A percentile compares a stretch with the other conserved stretches of the same genome.
Evolutionary conservation across 495 filamentous ascomycete species (phyloP).

Genomic region (Xylaria intraflava): DNA sequence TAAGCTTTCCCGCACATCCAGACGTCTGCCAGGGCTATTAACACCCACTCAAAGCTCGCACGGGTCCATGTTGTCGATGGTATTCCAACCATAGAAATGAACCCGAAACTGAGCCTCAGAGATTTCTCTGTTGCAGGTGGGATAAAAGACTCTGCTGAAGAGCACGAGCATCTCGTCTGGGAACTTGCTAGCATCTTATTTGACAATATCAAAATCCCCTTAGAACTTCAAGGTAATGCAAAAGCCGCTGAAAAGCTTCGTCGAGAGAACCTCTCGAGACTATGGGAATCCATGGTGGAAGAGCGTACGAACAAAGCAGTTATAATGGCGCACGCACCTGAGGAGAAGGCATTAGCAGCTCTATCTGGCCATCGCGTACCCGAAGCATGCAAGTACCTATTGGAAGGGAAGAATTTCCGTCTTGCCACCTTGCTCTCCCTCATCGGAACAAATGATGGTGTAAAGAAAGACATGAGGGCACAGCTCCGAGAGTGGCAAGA

Average conservation of each 20-base stretch:
- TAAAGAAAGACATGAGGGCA: slow-evolving; percentile 59
- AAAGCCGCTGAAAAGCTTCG: slow-evolving; percentile 31
- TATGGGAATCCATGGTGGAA: slow-evolving; percentile 60
- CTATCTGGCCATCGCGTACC: slow-evolving; percentile 69
- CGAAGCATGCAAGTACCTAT: slow-evolving; percentile 71
- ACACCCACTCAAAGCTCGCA: slow-evolving; percentile 18
- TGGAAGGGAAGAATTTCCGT: slow-evolving; percentile 66
- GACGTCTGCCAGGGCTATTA: slow-evolving; percentile 24
- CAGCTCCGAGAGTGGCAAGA: slow-evolving; percentile 83
- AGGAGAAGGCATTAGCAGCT: slow-evolving; percentile 77
- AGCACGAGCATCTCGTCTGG: slow-evolving; percentile 63
- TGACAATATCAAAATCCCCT: slow-evolving; percentile 55
- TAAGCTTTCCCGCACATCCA: slow-evolving; percentile 6
- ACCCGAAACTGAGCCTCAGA: slow-evolving; percentile 19
- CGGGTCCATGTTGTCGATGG: slow-evolving; percentile 23
- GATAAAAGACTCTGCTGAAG: slow-evolving; percentile 21
- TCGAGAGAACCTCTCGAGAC: slow-evolving; percentile 49
- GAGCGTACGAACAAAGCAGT: slow-evolving; percentile 46
- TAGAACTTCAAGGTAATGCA: slow-evolving; percentile 40
- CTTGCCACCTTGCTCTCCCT: slow-evolving; percentile 77
- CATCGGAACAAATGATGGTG: slow-evolving; percentile 60
- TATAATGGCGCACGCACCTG: slow-evolving; percentile 46
- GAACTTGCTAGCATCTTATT: slow-evolving; percentile 79
- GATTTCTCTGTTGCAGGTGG: slow-evolving; percentile 20
- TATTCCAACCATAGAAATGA: slow-evolving; percentile 43